Conservation (phyloP, 208 protist species). For the Trypanosoma mega region DNA sequence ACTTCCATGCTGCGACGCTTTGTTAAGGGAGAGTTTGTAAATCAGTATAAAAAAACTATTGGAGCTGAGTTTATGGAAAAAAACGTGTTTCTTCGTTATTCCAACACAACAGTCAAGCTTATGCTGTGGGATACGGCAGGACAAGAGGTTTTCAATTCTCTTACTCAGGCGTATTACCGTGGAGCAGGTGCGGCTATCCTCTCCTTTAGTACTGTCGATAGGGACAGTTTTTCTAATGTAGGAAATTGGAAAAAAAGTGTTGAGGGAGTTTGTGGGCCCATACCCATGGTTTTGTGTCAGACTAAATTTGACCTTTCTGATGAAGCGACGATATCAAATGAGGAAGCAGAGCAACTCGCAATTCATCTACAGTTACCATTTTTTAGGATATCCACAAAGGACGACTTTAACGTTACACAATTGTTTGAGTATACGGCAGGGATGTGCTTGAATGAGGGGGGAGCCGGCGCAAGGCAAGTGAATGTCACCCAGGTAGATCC, state of each 20-base stretch:
- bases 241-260: conserved; percentile 88
- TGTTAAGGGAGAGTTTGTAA: conserved; percentile 87
- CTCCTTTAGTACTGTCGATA: conserved; percentile 90
- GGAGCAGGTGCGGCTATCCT: conserved; percentile 85
- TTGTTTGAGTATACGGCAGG: conserved; percentile 86
- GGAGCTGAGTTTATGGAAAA: conserved; percentile 94
- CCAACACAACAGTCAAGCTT: conserved; percentile 73
- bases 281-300: conserved; percentile 93
- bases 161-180: conserved; percentile 94
- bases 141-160: conserved; percentile 90
- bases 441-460: conserved; percentile 40
- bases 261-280: conserved; percentile 72
- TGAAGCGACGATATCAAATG: conserved; percentile 67
- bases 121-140: conserved; percentile 96
- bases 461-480: too few species aligned
- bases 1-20: conserved; percentile 92
- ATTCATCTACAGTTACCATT: conserved; percentile 78
- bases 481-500: too few species aligned
- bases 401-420: conserved; percentile 92
- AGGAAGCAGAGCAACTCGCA: conserved; percentile 88
- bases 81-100: conserved; percentile 64
- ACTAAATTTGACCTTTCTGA: conserved; percentile 94
- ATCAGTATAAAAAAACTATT: conserved; percentile 92
- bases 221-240: conserved; percentile 84
- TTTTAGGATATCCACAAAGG: conserved; percentile 91